phyloP scores from a whole-genome alignment of 2,329 filamentous ascomycete genomes.

The Kalmusia sp. region DNA sequence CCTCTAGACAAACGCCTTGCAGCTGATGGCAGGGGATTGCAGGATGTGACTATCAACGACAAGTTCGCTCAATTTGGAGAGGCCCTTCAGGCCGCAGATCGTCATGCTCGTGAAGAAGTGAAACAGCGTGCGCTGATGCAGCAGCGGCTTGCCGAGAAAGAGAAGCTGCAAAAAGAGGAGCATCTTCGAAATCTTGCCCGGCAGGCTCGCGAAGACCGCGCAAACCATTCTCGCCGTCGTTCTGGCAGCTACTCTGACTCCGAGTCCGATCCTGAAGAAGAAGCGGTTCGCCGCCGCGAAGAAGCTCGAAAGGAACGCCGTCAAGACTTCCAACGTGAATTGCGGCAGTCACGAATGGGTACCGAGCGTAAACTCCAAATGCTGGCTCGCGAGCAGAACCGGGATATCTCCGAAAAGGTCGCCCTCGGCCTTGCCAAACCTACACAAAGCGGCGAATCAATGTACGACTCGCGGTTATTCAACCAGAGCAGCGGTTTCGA shows the following conservation, averaged over 20 bases:
- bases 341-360: constrained; percentile 94
- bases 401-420: constrained; percentile 97
- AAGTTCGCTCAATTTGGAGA: constrained; percentile 98
- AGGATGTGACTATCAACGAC: constrained; percentile 96
- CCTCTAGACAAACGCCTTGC: constrained; percentile 94
- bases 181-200: constrained; percentile 86
- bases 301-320: constrained; percentile 78
- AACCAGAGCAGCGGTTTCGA: constrained; percentile 93
- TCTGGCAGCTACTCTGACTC: constrained; percentile 54
- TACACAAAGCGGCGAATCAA: constrained; percentile 87
- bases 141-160: constrained; percentile 93
- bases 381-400: constrained; percentile 92
- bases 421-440: constrained; percentile 94
- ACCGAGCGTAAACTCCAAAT: constrained; percentile 89
- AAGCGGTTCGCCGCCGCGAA: constrained; percentile 77
- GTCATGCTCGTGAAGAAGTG: constrained; percentile 94
- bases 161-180: constrained; percentile 93
- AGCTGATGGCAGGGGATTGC: constrained; percentile 87
- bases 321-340: constrained; percentile 84
- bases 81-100: constrained; percentile 90
- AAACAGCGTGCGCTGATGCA: constrained; percentile 93
- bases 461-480: constrained; percentile 97
- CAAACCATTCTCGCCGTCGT: constrained; percentile 53
- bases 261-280: constrained; percentile 63
- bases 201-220: constrained; percentile 85